Percentiles rank a stretch among this genome's conserved stretches.
phyloP scores from a whole-genome alignment of 345 rosid species.

The Anacardium occidentale region DNA sequence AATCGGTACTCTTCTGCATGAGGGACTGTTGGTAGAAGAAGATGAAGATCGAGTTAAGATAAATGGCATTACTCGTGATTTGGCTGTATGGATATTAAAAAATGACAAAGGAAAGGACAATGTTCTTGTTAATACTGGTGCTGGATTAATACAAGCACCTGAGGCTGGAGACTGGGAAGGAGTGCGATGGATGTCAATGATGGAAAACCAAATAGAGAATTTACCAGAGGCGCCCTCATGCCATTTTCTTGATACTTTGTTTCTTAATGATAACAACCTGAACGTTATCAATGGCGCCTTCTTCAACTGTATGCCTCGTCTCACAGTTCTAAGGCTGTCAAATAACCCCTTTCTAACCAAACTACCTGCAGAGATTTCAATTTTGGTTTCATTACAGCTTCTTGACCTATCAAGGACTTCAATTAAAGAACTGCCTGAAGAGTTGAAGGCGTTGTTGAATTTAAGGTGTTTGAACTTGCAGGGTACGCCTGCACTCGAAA shows the following conservation, averaged over 20 bases:
- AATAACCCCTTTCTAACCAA: conserved; percentile 1
- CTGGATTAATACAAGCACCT: neutral
- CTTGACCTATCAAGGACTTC: conserved; percentile 28
- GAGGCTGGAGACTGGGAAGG: conserved; percentile 19
- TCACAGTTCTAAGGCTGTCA: conserved; percentile 37
- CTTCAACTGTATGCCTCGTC: conserved; percentile 21
- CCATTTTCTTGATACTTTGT: conserved; percentile 28
- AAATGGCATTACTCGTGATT: conserved; percentile 45
- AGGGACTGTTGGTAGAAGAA: conserved; percentile 27
- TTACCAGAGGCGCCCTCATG: conserved; percentile 14
- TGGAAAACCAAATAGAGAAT: conserved; percentile 19
- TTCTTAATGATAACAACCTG: conserved; percentile 15
- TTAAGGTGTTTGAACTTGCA: conserved; percentile 25
- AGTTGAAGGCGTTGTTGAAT: neutral
- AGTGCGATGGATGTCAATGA: conserved; percentile 28
- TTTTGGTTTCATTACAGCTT: conserved; percentile 12
- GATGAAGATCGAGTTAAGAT: conserved; percentile 23
- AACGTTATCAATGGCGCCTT: conserved; percentile 12
- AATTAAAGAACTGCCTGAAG: conserved; percentile 23
- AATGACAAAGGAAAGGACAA: conserved; percentile 14
- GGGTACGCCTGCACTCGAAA: neutral
- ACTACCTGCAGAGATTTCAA: conserved; percentile 31
- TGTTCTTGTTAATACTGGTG: neutral
- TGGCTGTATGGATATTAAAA: conserved; percentile 37
- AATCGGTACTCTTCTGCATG: conserved; percentile 23